A percentile compares a stretch with the other conserved stretches of the same genome.
Conservation (phyloP, 2,329 filamentous ascomycete species). For the Monilinia polystroma region DNA sequence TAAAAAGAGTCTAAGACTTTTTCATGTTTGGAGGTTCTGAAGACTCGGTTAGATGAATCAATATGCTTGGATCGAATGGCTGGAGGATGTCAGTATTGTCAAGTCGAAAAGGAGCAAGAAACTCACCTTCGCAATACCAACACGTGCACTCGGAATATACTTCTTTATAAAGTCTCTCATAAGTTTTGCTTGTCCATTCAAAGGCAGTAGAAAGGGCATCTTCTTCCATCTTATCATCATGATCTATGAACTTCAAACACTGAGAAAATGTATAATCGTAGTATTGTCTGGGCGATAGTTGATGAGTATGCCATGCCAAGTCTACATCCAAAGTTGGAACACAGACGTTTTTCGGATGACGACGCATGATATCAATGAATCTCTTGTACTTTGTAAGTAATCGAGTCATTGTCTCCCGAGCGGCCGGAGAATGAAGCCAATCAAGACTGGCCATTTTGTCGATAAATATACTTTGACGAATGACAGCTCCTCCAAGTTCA, state of each 20-base stretch:
- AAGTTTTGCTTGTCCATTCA: conserved; percentile 69
- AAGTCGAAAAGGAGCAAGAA: background rate
- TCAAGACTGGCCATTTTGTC: conserved; percentile 75
- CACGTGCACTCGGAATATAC: conserved; percentile 77
- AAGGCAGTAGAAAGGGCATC: conserved; percentile 62
- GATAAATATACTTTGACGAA: conserved; percentile 64
- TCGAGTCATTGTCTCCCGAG: conserved; percentile 61
- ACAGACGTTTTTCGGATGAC: conserved; percentile 47
- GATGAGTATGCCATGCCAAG: conserved; percentile 76
- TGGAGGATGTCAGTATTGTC: conserved; percentile 19
- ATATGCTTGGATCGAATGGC: conserved; percentile 58
- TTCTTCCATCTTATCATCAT: conserved; percentile 82
- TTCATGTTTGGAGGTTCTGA: conserved; percentile 49
- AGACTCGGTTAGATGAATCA: conserved; percentile 46
- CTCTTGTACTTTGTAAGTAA: conserved; percentile 63
- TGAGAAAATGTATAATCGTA: conserved; percentile 53
- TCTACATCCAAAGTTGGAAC: conserved; percentile 76
- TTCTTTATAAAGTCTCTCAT: conserved; percentile 62
- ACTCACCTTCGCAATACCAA: conserved; percentile 73
- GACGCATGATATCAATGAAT: conserved; percentile 60
- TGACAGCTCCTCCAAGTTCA: conserved; percentile 63
- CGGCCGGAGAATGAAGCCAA: conserved; percentile 72
- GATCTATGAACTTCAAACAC: conserved; percentile 65
- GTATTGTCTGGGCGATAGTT: conserved; percentile 65
- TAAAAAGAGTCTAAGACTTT: conserved; percentile 50